Percentiles rank a stretch among this genome's conserved stretches.
Evolutionary conservation across 2,329 filamentous ascomycete species (phyloP).

Genomic region (Diaporthe sp.): DNA sequence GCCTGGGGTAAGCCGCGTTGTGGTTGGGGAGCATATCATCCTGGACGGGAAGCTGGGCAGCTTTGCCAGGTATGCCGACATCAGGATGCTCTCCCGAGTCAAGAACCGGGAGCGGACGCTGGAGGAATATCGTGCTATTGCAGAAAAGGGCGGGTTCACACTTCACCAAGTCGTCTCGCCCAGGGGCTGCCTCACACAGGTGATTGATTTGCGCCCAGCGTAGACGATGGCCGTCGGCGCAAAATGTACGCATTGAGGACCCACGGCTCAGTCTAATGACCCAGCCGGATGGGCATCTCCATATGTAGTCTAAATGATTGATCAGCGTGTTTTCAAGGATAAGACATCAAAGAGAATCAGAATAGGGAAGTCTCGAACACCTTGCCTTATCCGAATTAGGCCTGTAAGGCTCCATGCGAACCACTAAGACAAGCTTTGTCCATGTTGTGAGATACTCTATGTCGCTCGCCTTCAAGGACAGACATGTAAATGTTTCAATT

Average conservation of each 20-base stretch:
- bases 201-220: conserved; percentile 5
- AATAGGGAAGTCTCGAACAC: too few relatives aligned
- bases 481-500: too few relatives aligned
- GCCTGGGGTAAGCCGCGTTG: neutral
- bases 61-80: neutral
- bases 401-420: too few relatives aligned
- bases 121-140: neutral
- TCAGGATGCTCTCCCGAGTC: conserved; percentile 1
- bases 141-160: neutral
- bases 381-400: too few relatives aligned
- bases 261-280: too few relatives aligned
- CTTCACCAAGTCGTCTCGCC: neutral
- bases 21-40: conserved; percentile 11
- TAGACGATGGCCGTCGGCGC: neutral
- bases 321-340: too few relatives aligned
- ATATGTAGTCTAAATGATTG: too few relatives aligned
- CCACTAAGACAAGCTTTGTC: too few relatives aligned
- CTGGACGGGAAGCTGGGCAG: neutral
- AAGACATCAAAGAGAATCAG: too few relatives aligned
- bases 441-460: too few relatives aligned
- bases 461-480: too few relatives aligned
- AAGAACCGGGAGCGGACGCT: neutral
- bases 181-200: conserved; percentile 3
- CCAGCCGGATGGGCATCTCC: neutral
- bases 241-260: neutral